Base-by-base conservation (phyloP, 805 yeast species). In the Trichomonascus vanleenenianus region DNA sequence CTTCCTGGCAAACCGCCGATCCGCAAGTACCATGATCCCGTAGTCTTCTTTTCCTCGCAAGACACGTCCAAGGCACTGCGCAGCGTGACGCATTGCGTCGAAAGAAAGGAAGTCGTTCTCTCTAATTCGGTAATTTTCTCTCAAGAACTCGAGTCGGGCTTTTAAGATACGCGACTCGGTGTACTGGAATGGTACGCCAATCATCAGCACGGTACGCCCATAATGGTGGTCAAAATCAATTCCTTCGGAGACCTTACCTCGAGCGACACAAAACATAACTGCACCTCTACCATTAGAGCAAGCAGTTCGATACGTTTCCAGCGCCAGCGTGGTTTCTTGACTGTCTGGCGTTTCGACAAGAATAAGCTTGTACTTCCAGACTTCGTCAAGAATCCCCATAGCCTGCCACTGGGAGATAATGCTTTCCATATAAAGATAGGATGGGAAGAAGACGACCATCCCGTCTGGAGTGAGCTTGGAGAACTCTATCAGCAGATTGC, bases 71-170 rank as follows among this genome's bases (percentile, higher is more conserved):
- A 93, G 67, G 66, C 99, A 93, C 64, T 93, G 99, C 0, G 99
- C 97, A 3, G 97, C 99, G 67, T 93, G 99, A 60, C 99, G 79
- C 98, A 93, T 93, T 11, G 99, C 99, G 66, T 93, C 99, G 72
- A 93, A 93, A 9, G 97, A 89, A 33, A 93, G 63, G 61, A 93
- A 93, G 58, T 93, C 98, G 60, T 86, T 88, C 58, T 93, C 98
- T 52, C 87, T 75, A 46, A 93, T 91, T 57, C 88, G 94, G 62
- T 78, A 91, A 57, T 88, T 89, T 60, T 93, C 97, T 53, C 97
- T 73, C 62, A 93, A 65, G 58, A 93, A 93, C 65, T 93, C 98
- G 39, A 93, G 70, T 43, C 99, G 75, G 0, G 99, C 98, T 56
- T 93, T 93, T 57, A 93, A 71, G 52, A 93, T 93, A 59, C 97